Conservation (phyloP, 768 basidiomycete species). For the Xerocomus spinulosus region DNA sequence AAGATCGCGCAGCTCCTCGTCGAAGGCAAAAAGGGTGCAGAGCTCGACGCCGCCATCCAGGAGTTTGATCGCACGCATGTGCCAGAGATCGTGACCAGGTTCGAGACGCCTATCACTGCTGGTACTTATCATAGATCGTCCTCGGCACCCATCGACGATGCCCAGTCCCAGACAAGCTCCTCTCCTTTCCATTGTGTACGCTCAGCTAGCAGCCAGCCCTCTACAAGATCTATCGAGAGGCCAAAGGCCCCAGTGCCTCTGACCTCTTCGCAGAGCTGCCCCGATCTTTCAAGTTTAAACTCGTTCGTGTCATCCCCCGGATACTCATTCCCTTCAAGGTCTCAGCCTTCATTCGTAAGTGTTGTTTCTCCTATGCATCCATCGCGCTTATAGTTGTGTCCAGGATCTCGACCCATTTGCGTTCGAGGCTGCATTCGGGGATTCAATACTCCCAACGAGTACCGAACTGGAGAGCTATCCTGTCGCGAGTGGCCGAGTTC, state of each 20-base stretch:
- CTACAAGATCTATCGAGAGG: conserved; percentile 2
- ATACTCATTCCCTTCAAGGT: conserved; percentile 32
- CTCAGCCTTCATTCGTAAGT: conserved; percentile 51
- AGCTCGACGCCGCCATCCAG: conserved; percentile 57
- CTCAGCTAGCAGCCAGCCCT: conserved; percentile 23
- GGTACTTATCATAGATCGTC: conserved; percentile 64
- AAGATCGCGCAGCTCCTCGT: conserved; percentile 67
- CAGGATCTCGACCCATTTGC: conserved; percentile 30
- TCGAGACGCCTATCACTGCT: conserved; percentile 72
- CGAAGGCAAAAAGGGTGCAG: conserved; percentile 60
- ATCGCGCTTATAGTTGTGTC: not conserved
- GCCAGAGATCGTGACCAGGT: conserved; percentile 62
- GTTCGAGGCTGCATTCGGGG: conserved; percentile 27
- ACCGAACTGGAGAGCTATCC: conserved; percentile 21
- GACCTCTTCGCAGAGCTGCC: conserved; percentile 20
- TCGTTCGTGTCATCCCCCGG: conserved; percentile 32
- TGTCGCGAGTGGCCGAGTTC: conserved; percentile 19
- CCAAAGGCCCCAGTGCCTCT: conserved; percentile 6
- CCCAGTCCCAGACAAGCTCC: conserved; percentile 30
- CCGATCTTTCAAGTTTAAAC: conserved; percentile 31
- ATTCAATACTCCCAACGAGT: conserved; percentile 23
- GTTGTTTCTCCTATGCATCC: not conserved
- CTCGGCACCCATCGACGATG: conserved; percentile 50
- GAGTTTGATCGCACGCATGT: conserved; percentile 52
- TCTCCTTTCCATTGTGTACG: conserved; percentile 20